Base-by-base conservation (phyloP, 495 filamentous ascomycete species). In the Aspergillus nidulans region DNA sequence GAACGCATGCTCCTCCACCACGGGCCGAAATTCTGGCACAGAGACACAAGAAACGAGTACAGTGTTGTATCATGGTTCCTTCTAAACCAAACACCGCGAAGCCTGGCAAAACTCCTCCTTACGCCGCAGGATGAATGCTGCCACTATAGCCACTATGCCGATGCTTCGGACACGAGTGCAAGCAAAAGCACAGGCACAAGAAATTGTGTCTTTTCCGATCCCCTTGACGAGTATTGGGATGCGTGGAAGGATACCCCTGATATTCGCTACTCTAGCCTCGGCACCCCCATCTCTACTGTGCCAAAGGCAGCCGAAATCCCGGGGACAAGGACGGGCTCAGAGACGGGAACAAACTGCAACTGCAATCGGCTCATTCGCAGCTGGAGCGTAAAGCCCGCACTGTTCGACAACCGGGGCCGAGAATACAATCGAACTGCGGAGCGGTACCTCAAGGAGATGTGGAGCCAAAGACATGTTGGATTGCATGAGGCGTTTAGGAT, bases 11-110 rank as follows among this genome's bases (percentile, higher is more conserved):
- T 69, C 21, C 63, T 69, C n/a, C 60, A 58, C 19, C 66, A 69
- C 30, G 62, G 66, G 3, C 66, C 66, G 19, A 66, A 61, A 36
- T 60, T 62, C 49, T 67, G 61, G 60, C 57, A 65, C 28, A 55
- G 60, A n/a, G 63, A 65, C 40, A 56, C 59, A 4, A 56, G 57
- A n/a, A 61, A 65, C 21, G 63, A 65, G 36, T 59, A 63, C 30
- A 65, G 63, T 44, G 59, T 65, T n/a, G 54, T 65, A 24, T 65
- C 60, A 13, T 69, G 66, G 66, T 69, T 69, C 36, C 49, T 69
- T 1, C 56, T 69, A 16, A 62, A 61, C 21, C 66, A 69, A 39
- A 45, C 56, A 15, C 61, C 66, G 2, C 64, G 57, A 19, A 62
- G 57, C 8, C 60, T 69, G 6, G 60, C 56, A 12, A 64, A 59